Evolutionary conservation across 2,329 filamentous ascomycete species (phyloP), one percentile per base, ranked within the genome.

Genomic region (Zymoseptoria crescenta): DNA sequence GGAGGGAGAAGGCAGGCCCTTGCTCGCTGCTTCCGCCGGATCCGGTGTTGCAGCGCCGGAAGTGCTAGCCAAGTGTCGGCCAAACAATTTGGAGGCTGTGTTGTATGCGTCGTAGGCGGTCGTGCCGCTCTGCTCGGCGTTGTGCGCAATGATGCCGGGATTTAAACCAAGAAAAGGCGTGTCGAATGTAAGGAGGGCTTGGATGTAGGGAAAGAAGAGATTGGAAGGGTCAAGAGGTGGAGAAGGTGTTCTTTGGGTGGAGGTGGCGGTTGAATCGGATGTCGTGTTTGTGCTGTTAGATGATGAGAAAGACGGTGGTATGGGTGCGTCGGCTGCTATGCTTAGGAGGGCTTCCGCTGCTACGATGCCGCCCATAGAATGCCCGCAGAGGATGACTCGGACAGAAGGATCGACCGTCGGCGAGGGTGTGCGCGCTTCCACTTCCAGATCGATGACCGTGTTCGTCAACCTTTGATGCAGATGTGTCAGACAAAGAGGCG

Each of bases 191-290:
- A 66, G 57, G 27, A 97, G 84, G 65, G 89, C 93, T 74, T 93
- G 88, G 64, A 97, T 85, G 73, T 91, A 93, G 1, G 93, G 93
- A 72, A 97, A 97, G 87, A 96, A 93, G 72, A 96, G 59, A n/a
- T 30, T 57, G 1, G 59, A 56, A 2, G 55, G 30, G 10, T 61
- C 59, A 10, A 19, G 28, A 13, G 62, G 58, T 6, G 68, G 62
- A 9, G 65, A 58, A 19, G 69, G 59, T 29, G 67, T 19, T 60
- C 41, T 35, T 60, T 59, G 16, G 52, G 55, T 52, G 28, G 52
- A 24, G 56, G 57, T 30, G 29, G 49, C 16, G 56, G 56, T 41
- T 41, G 30, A 24, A 50, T 52, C 35, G 49, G 59, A 49, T 35
- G 55, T 58, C 20, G 50, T 29, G 30, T 50, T 52, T 3, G 64